Evolutionary conservation across 768 basidiomycete species (phyloP), one percentile per base, ranked within the genome.

Genomic region (Candolleomyces aberdarensis): DNA sequence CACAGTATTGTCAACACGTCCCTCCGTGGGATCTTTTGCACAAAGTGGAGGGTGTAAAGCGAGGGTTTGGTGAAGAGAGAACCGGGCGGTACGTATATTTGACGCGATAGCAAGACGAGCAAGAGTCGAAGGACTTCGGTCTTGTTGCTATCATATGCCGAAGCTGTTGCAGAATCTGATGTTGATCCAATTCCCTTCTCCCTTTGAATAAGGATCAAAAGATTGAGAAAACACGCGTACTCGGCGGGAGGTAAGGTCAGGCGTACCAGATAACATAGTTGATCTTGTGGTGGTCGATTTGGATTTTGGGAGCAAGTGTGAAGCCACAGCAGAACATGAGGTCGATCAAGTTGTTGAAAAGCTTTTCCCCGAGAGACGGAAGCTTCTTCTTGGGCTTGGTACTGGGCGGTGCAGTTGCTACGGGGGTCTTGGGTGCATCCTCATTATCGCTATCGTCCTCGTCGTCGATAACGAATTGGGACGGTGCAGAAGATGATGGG

Each of bases 181-280:
- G 94, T 92, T 2, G 94, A 94, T 13, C 97, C 96, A 22, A 99
- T 84, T 13, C 96, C 96, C 68, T 90, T 94, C 78, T 97, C 94
- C 96, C 96, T 95, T 32, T 22, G 52, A 59, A 31, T 32, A 65
- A 29, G 46, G 57, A 62, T 41, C 61, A 36, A 26, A 26, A 26
- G 26, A 2, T 26, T 26, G 26, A 26, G 26, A 26, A 26, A 44
- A n/a, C 36, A 26, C 14, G 20, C 19, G 20, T n/a, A 26, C 36
- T 53, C 57, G 56, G 43, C 17, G 46, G 44, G 56, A 26, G 19
- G 46, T 20, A 60, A 14, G 6, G 63, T 4, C 36, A 54, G 51
- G 72, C 88, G 62, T 71, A 93, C 93, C 94, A 96, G 58, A 96
- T 96, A 22, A 91, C 79, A 77, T 94, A 90, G 70, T 89, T 87